Conservation (phyloP, 352 stramenopile species). For the Pythium utonaiense region DNA sequence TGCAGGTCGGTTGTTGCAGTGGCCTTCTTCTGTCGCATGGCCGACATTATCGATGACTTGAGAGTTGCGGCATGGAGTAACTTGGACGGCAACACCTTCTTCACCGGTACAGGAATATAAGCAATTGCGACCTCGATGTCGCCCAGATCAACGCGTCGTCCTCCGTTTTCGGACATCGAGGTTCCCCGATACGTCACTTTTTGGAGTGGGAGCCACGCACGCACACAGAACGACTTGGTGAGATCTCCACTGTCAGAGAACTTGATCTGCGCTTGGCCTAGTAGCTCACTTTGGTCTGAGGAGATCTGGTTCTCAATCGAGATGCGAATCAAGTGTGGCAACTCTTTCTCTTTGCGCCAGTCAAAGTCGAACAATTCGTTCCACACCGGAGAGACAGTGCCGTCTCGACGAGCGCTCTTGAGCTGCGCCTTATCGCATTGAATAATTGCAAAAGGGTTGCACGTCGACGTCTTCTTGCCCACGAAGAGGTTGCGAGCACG, state of each 20-base stretch:
- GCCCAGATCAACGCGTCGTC: slow-evolving; percentile 26
- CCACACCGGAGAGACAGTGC: slow-evolving; percentile 58
- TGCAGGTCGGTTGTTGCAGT: background rate
- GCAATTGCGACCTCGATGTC: slow-evolving; percentile 51
- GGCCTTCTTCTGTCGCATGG: slow-evolving; percentile 37
- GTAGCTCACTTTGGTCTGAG: slow-evolving; percentile 57
- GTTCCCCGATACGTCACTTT: slow-evolving; percentile 15
- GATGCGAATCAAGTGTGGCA: slow-evolving; percentile 30
- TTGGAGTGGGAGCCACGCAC: slow-evolving; percentile 52
- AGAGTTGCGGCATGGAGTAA: slow-evolving; percentile 27
- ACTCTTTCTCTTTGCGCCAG: slow-evolving; percentile 28
- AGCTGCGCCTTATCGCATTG: slow-evolving; percentile 49
- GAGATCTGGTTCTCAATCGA: slow-evolving; percentile 66
- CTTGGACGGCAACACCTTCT: slow-evolving; percentile 1
- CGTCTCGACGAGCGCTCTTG: slow-evolving; percentile 68
- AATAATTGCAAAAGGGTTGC: slow-evolving; percentile 67
- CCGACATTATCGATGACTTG: slow-evolving; percentile 48
- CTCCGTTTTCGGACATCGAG: slow-evolving; percentile 2
- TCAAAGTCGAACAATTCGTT: slow-evolving; percentile 82
- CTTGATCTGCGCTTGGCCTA: slow-evolving; percentile 47
- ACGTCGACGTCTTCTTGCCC: slow-evolving; percentile 59
- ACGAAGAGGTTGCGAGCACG: slow-evolving; percentile 45
- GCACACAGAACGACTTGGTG: slow-evolving; percentile 33
- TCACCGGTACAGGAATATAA: slow-evolving; percentile 28
- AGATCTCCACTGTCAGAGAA: slow-evolving; percentile 29